Evolutionary conservation across 305 asterid genomes (phyloP), one percentile per base, ranked within the genome.

Genomic region (Rubia tinctorum): DNA sequence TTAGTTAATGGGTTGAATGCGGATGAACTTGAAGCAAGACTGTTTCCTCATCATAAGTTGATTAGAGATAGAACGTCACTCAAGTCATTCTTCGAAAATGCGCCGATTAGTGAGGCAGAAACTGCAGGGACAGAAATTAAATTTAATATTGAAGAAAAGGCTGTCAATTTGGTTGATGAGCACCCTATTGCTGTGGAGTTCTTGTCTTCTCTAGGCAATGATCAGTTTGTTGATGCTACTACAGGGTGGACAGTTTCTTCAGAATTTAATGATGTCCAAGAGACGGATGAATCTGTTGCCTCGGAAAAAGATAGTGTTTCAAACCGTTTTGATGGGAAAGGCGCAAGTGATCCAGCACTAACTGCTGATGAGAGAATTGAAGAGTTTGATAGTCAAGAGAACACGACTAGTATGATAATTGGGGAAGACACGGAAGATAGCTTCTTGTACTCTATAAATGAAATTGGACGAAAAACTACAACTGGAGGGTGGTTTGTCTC

Each of bases 401-500:
- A 69, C n/a, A 77, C 42, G 73, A 84, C 89, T 6, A 68, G 74
- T 45, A 82, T 87, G 90, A 71, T 63, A 62, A 79, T 81, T 58
- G 93, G 84, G 42, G 96, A 88, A 76, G 96, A 77, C 60, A 34
- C 77, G 13, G 97, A 90, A 72, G 89, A 88, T n/a, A 68, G 76
- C 64, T 59, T 68, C 49, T 80, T 70, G n/a, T 73, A 66, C 76
- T 79, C 87, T 72, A 76, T 88, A 79, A 87, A 77, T 73, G 89
- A 84, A 63, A 89, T 95, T 55, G 95, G 99, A 42, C 43, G 81
- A 74, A 95, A 90, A 79, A 73, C 92, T 64, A 82, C 98, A 49
- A 92, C 97, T 13, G 93, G 89, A 72, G 99, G 99, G 64, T 95
- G 99, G 99, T 92, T 95, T 81, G 98, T 95, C 34, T 92, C 98